A percentile compares a stretch with the other conserved stretches of the same genome.
phyloP scores from a whole-genome alignment of 192 early-diverging fungal species.

The Obelidium mucronatum region DNA sequence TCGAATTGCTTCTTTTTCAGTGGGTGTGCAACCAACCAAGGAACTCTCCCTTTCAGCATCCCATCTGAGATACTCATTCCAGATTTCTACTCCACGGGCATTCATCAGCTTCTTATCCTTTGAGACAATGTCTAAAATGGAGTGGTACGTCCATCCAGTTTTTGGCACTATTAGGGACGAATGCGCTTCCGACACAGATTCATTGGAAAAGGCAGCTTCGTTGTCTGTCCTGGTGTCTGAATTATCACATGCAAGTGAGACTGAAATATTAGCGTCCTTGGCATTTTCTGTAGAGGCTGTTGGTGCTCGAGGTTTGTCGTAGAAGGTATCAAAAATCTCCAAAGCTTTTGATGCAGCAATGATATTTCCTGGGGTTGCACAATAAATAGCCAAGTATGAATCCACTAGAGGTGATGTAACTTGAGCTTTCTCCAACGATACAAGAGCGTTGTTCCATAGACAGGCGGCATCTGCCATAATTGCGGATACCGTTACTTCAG shows the following conservation, averaged over 20 bases:
- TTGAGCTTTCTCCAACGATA: not conserved
- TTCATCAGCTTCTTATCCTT: slow-evolving; percentile 22
- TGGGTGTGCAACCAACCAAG: slow-evolving; percentile 8
- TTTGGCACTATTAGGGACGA: not conserved
- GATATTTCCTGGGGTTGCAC: slow-evolving; percentile 18
- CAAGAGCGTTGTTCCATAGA: not conserved
- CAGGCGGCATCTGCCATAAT: slow-evolving; percentile 5
- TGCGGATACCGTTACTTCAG: not conserved
- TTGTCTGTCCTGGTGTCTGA: not conserved
- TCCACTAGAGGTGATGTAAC: not conserved
- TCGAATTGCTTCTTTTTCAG: slow-evolving; percentile 18
- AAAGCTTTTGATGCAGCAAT: slow-evolving; percentile 16
- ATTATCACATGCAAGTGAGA: not conserved
- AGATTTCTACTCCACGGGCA: not conserved
- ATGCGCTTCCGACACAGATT: not conserved
- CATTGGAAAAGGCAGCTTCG: not conserved
- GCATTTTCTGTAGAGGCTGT: not conserved
- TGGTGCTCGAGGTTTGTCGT: not conserved
- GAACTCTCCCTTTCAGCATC: slow-evolving; percentile 4
- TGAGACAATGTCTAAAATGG: not conserved
- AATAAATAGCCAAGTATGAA: slow-evolving; percentile 14
- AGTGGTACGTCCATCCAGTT: slow-evolving; percentile 17
- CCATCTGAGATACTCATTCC: slow-evolving; percentile 13
- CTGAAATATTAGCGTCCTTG: not conserved
- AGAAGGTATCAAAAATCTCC: slow-evolving; percentile 23